Evolutionary conservation across 306 rosid species (phyloP), one percentile per base, ranked within the genome.

Genomic region (Comarum palustre): DNA sequence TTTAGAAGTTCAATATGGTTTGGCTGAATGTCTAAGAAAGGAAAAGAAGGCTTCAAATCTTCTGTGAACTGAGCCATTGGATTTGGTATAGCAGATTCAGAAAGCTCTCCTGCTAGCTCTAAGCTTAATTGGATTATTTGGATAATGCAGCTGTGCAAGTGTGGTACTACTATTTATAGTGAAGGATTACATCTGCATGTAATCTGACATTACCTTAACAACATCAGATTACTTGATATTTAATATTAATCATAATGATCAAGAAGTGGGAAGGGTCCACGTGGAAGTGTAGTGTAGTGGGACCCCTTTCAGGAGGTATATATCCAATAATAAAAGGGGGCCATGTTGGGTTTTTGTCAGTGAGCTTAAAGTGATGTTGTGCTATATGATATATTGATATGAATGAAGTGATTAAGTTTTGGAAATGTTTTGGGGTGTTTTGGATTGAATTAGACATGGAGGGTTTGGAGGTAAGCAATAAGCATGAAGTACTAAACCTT

Each of bases 41-140:
- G 85, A 71, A 83, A 87, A 6, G 88, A 81, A 45, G 84, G 84
- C 72, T 88, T 90, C 54, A 90, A 71, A 71, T 87, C 84, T 71
- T 83, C 72, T 27, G 85, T 66, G 82, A 88, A 88, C 75, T 90
- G 86, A 58, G 97, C 98, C 98, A 92, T 92, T 68, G 82, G 63
- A 61, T 60, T 15, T 69, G 42, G 57, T 34, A 15, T 22, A 46
- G 27, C 64, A 8, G 74, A 73, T 32, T 42, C 55, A 77, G 47
- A 47, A 77, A 71, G 80, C 14, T 34, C 60, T 78, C 38, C 58
- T 46, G 27, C 55, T 39, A 31, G 51, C 63, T 59, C 64, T 32
- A 34, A 39, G 72, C 24, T 70, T 75, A 25, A 27, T 13, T 72
- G 75, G 79, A 71, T 31, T 57, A 77, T 38, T 61, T 75, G 84